These are phyloP conservation scores for Diplodia corticola DNA, from an alignment of 2,329 filamentous ascomycete species.

Conservation along the genomic window DNA sequence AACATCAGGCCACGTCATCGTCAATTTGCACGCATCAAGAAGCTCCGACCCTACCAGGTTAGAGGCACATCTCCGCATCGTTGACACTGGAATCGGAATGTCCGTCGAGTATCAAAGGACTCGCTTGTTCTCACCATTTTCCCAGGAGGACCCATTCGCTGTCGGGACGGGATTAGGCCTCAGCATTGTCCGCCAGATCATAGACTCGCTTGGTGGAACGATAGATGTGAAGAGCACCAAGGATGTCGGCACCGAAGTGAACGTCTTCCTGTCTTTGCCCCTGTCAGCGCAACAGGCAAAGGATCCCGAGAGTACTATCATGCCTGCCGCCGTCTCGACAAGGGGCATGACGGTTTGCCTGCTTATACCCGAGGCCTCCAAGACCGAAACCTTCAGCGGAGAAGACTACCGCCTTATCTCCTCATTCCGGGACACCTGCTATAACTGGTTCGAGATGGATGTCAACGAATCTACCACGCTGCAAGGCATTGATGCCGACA, in stretches of 20 bases:
- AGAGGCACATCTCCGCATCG: constrained; percentile 20
- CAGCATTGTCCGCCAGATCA: constrained; percentile 26
- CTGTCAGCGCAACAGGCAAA: constrained; percentile 7
- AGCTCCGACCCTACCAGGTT: not conserved
- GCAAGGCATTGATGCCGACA: constrained; percentile 12
- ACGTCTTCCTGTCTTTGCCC: constrained; percentile 17
- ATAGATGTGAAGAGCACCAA: constrained; percentile 24
- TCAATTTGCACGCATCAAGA: constrained; percentile 12
- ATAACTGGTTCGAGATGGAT: constrained; percentile 23
- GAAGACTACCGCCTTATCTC: constrained; percentile 16
- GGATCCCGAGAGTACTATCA: constrained; percentile 11
- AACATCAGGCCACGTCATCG: not conserved
- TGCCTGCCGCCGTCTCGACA: constrained; percentile 1
- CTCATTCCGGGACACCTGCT: constrained; percentile 19
- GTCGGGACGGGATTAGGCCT: constrained; percentile 26
- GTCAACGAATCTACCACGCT: constrained; percentile 2
- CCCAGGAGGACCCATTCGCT: constrained; percentile 26
- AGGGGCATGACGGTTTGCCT: constrained; percentile 9
- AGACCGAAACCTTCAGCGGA: not conserved
- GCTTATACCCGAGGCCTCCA: not conserved
- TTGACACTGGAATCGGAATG: constrained; percentile 26
- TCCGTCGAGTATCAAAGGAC: constrained; percentile 23
- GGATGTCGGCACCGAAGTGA: constrained; percentile 24
- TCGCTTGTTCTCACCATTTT: constrained; percentile 25
- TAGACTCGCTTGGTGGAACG: constrained; percentile 22